Evolutionary conservation across 257 asterid species (phyloP).

Genomic region (Leptodermis oblonga): DNA sequence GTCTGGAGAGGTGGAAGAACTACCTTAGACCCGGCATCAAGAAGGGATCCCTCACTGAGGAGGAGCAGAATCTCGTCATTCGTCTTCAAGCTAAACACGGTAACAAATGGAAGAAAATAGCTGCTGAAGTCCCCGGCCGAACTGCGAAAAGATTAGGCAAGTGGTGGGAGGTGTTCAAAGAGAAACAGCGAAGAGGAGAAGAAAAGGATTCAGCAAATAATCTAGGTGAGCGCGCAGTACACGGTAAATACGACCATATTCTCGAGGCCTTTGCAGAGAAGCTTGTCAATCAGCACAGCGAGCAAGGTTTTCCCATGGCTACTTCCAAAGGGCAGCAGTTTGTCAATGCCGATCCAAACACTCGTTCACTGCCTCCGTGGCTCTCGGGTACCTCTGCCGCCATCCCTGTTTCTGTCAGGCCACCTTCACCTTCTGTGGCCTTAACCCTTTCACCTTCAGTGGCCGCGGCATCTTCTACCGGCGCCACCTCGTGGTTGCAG

Average conservation of each 20-base stretch:
- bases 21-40: constrained; percentile 67
- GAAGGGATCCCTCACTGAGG: constrained; percentile 56
- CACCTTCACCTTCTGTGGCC: constrained; percentile 63
- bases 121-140: constrained; percentile 66
- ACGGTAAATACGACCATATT: constrained; percentile 56
- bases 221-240: constrained; percentile 33
- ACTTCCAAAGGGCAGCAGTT: constrained; percentile 46
- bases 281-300: constrained; percentile 35
- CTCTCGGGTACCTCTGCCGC: constrained; percentile 49
- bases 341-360: constrained; percentile 33
- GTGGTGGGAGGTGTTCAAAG: constrained; percentile 67
- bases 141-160: constrained; percentile 70
- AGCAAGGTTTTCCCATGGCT: constrained; percentile 42
- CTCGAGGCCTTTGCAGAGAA: constrained; percentile 58
- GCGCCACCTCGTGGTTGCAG: constrained; percentile 60
- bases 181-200: constrained; percentile 49
- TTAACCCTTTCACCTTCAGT: constrained; percentile 59
- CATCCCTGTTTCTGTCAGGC: constrained; percentile 23
- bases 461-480: constrained; percentile 30
- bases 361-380: constrained; percentile 70
- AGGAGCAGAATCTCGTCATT: constrained; percentile 62
- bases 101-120: constrained; percentile 74
- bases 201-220: constrained; percentile 34
- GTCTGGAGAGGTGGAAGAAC: constrained; percentile 78
- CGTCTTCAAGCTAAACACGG: constrained; percentile 46